These are phyloP conservation scores for Ambrosia hybrid DNA, from an alignment of 140 eudicot genomes.

Conservation along the genomic window DNA sequence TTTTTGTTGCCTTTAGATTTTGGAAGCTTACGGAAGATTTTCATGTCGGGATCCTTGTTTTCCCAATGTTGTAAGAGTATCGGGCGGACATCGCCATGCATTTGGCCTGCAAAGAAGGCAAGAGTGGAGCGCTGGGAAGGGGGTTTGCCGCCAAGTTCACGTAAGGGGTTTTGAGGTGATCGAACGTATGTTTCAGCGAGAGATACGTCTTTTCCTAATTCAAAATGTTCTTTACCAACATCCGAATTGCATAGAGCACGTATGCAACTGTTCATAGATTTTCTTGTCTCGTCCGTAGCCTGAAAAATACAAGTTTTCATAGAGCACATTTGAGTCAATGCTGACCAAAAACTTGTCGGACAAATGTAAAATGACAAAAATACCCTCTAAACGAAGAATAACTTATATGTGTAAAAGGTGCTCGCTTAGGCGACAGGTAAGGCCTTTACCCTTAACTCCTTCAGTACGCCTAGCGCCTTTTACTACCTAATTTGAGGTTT, in stretches of 20 bases:
- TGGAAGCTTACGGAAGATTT: constrained; percentile 23
- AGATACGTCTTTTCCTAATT: constrained; percentile 77
- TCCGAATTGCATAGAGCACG: constrained; percentile 89
- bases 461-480: too few species aligned
- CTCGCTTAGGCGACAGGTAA: too few species aligned
- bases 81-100: constrained; percentile 87
- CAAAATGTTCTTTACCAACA: constrained; percentile 64
- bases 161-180: constrained; percentile 50
- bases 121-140: constrained; percentile 59
- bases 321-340: neutral
- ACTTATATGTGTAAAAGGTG: neutral
- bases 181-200: constrained; percentile 73
- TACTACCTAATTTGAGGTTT: too few species aligned
- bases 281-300: constrained; percentile 83
- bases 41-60: constrained; percentile 61
- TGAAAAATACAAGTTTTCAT: constrained; percentile 16
- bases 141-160: constrained; percentile 71
- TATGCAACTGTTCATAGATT: constrained; percentile 58
- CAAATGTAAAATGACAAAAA: neutral
- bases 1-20: constrained; percentile 44
- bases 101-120: constrained; percentile 87
- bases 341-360: neutral
- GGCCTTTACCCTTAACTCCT: too few species aligned
- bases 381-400: neutral
- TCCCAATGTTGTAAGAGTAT: constrained; percentile 71